Evolutionary conservation across 192 early-diverging fungal genomes (phyloP), one percentile per base, ranked within the genome.

Genomic region (Backusella liffmaniae): DNA sequence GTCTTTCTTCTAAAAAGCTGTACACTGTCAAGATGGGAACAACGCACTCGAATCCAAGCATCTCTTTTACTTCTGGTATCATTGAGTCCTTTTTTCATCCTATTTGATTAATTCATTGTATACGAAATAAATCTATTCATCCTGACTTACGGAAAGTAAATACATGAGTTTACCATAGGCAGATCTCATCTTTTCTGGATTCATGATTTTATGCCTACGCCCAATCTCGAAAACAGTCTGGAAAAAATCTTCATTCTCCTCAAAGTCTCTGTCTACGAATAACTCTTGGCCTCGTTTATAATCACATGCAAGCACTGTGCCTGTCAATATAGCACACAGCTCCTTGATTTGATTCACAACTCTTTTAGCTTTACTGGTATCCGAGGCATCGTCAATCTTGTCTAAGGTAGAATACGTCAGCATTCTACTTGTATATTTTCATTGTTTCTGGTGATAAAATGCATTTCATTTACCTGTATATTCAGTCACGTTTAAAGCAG

Each of bases 111-210:
- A 44, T 44, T 16, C 5, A 44, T 44, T 44, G 42, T 44, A 0
- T 44, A 18, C 13, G 13, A 13, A 10, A 18, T 44, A 44, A 4
- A 18, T 44, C 15, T 44, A 16, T 44, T 10, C 13, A n/a, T 37
- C 18, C 44, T 51, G 29, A 65, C 74, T 79, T 78, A 88, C 86
- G 79, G 87, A 86, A 66, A 99, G 86, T 82, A 99, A 72, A 83
- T 96, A 98, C 88, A 98, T 92, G 66, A 99, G 85, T 81, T 99
- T 99, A 62, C 98, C 98, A 80, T 99, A 99, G 29, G 94, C 94
- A 71, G 88, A 85, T 70, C 98, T 88, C 96, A 99, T 98, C 82
- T 97, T 96, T 79, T 99, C 98, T 0, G 98, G 98, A 76, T 96
- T 94, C 92, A 93, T 94, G 79, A 95, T 93, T 84, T 96, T 96